Evolutionary conservation across 768 basidiomycete species (phyloP).

Genomic region (Paxillus ammoniavirescens): DNA sequence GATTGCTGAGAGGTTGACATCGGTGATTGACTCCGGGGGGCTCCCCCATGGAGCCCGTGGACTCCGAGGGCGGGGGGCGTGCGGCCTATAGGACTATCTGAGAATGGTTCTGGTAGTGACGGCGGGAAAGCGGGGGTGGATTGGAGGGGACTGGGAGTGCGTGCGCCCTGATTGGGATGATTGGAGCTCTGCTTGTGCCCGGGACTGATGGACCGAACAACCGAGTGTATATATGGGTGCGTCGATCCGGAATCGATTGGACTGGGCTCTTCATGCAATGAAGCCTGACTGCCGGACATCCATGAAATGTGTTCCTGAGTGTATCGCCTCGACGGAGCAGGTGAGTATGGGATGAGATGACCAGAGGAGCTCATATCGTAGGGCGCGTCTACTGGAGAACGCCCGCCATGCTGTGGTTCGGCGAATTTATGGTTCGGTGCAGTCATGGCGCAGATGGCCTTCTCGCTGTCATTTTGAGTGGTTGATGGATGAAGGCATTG

Average conservation of each 20-base stretch:
- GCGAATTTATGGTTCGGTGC: slow-evolving; percentile 5
- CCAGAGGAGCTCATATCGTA: slow-evolving; percentile 18
- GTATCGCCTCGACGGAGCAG: slow-evolving; percentile 7
- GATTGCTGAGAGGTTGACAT: slow-evolving; percentile 14
- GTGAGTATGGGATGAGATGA: slow-evolving; percentile 16
- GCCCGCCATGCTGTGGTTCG: neutral
- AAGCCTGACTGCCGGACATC: slow-evolving; percentile 8
- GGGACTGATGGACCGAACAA: neutral
- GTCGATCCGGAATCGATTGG: neutral
- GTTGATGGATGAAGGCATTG: neutral
- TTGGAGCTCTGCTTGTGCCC: neutral
- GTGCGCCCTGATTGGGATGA: neutral
- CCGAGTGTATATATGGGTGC: neutral
- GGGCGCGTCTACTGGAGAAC: slow-evolving; percentile 13
- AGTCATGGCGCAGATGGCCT: slow-evolving; percentile 14
- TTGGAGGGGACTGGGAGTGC: neutral
- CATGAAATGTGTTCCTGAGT: slow-evolving; percentile 7
- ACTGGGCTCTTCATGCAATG: slow-evolving; percentile 18
- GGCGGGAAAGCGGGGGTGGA: neutral
- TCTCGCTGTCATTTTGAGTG: neutral
- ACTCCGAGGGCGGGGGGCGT: neutral
- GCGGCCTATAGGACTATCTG: neutral
- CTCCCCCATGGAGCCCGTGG: neutral
- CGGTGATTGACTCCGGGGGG: slow-evolving; percentile 7
- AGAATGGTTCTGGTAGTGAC: neutral